These are phyloP conservation scores for Iberis pinnata DNA, from an alignment of 345 rosid species.

Conservation along the genomic window DNA sequence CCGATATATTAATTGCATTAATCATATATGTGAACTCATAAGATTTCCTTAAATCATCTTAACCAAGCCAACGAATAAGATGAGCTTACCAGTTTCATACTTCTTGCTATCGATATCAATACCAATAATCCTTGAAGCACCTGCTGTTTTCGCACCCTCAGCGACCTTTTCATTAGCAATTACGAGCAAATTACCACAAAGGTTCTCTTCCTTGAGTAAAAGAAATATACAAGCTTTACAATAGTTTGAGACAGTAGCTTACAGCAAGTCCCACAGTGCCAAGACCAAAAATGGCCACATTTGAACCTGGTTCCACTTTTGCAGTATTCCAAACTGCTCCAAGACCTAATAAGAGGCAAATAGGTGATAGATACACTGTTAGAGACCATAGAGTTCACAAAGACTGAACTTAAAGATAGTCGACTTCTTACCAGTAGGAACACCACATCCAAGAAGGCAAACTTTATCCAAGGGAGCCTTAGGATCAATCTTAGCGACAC, in stretches of 20 bases:
- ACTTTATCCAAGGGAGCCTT: constrained; percentile 94
- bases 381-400: not conserved
- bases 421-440: constrained; percentile 69
- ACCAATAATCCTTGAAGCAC: constrained; percentile 94
- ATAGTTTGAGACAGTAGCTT: constrained; percentile 31
- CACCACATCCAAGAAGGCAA: constrained; percentile 99
- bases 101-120: constrained; percentile 82
- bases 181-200: not conserved
- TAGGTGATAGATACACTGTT: not conserved
- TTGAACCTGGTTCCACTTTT: constrained; percentile 90
- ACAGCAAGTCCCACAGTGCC: constrained; percentile 99
- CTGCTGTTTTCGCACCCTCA: constrained; percentile 97
- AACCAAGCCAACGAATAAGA: constrained; percentile 36
- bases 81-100: constrained; percentile 52
- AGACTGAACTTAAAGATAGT: not conserved
- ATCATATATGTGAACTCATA: constrained; percentile 50
- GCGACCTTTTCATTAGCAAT: constrained; percentile 54
- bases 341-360: constrained; percentile 43
- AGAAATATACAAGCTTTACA: not conserved
- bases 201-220: not conserved
- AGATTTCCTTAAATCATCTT: constrained; percentile 53
- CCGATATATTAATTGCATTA: constrained; percentile 23
- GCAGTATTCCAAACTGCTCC: constrained; percentile 99
- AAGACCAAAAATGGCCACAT: constrained; percentile 91
- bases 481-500: constrained; percentile 93